These are phyloP conservation scores for Paecilomyces niveus DNA, from an alignment of 2,329 filamentous ascomycete species.

Conservation along the genomic window DNA sequence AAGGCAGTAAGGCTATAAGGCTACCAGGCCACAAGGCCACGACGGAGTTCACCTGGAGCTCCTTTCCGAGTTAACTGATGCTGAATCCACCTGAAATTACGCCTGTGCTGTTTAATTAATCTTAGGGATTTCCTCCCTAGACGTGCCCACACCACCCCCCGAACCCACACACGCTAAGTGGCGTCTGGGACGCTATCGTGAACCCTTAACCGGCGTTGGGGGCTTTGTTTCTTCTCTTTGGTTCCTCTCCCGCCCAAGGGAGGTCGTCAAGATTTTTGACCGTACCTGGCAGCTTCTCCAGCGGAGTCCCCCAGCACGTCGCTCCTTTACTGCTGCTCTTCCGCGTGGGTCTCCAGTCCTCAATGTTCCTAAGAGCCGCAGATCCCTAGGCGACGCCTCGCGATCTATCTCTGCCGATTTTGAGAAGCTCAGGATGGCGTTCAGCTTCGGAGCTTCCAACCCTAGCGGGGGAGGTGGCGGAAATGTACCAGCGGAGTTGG, in stretches of 20 bases:
- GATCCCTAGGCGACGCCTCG: slow-evolving; percentile 27
- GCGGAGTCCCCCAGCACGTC: slow-evolving; percentile 36
- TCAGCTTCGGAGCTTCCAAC: slow-evolving; percentile 50
- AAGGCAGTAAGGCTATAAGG: neutral
- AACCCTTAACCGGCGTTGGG: slow-evolving; percentile 6
- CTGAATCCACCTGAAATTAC: neutral
- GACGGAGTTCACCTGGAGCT: neutral
- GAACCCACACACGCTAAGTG: neutral
- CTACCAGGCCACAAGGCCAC: neutral
- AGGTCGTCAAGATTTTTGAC: slow-evolving; percentile 38
- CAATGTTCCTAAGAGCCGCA: slow-evolving; percentile 30
- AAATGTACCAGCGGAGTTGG: slow-evolving; percentile 40
- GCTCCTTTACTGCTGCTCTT: slow-evolving; percentile 31
- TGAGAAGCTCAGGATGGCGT: slow-evolving; percentile 50
- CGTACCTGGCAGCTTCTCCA: slow-evolving; percentile 34
- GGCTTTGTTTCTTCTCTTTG: slow-evolving; percentile 3
- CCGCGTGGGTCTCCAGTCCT: slow-evolving; percentile 26
- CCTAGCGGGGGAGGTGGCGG: slow-evolving; percentile 32
- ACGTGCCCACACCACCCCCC: neutral
- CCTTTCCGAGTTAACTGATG: neutral
- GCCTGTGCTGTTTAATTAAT: neutral
- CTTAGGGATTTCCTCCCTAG: neutral
- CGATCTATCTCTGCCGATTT: slow-evolving; percentile 32
- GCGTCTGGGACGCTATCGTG: neutral
- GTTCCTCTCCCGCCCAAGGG: slow-evolving; percentile 16